Conservation (phyloP, 495 filamentous ascomycete genomes). For the Beverwykella pulmonaria region DNA sequence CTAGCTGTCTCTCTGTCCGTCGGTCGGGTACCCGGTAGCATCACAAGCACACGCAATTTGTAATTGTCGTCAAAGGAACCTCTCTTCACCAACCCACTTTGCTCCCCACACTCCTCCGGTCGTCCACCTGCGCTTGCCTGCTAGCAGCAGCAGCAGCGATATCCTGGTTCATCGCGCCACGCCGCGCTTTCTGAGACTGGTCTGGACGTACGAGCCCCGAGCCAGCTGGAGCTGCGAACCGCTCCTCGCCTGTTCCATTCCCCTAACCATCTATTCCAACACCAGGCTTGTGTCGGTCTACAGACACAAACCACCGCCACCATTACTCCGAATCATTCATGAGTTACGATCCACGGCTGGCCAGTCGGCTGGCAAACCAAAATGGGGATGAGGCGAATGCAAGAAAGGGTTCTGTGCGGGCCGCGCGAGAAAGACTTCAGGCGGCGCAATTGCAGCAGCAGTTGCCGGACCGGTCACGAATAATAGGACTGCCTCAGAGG, state of each 20-base stretch:
- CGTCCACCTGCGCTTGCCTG: background rate
- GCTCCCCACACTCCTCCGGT: background rate
- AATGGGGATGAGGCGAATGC: conserved; percentile 21
- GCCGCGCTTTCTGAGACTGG: conserved; percentile 23
- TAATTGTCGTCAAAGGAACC: conserved; percentile 16
- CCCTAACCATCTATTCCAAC: conserved; percentile 4
- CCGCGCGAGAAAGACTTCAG: conserved; percentile 37
- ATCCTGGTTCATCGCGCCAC: background rate
- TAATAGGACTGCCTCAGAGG: conserved; percentile 30
- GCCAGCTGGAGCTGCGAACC: conserved; percentile 4
- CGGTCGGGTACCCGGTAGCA: conserved; percentile 2
- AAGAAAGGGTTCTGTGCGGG: conserved; percentile 37
- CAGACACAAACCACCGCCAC: conserved; percentile 31
- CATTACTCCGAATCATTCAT: conserved; percentile 27
- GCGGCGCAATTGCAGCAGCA: conserved; percentile 16
- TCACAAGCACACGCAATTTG: conserved; percentile 8
- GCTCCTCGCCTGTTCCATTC: background rate
- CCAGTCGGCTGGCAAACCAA: conserved; percentile 15
- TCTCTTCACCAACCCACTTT: background rate
- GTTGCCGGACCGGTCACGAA: conserved; percentile 19
- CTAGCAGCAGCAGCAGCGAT: background rate
- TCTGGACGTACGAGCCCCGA: background rate
- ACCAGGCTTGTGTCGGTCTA: conserved; percentile 33
- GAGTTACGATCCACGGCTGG: conserved; percentile 35
- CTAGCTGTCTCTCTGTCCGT: background rate